Base-by-base conservation (phyloP, 2,329 filamentous ascomycete species). In the Fonsecaea monophora region DNA sequence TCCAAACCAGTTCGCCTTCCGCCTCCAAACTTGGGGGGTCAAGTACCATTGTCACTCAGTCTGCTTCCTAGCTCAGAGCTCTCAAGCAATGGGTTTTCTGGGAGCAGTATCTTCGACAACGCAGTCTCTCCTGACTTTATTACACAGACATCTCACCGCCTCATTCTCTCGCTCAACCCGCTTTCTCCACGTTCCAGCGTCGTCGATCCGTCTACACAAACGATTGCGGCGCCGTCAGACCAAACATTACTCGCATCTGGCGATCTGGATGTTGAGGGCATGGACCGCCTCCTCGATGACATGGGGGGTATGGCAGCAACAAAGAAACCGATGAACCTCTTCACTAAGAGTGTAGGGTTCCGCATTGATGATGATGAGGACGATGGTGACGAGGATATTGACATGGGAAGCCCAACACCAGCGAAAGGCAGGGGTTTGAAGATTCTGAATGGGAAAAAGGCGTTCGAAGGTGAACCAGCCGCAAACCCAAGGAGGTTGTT, bases 261-360 rank as follows among this genome's bases (percentile, higher is more conserved):
- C 53, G 79, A 82, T 61, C 75, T 83, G 15, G 81, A 82, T 65
- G 76, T 83, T 15, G 77, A 82, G 50, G 81, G 80, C 55, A 82
- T 83, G 80, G 80, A 81, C 64, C 77, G 81, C 21, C 72, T 83
- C 3, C 71, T 83, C 42, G 80, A 76, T 34, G 77, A 77, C 48
- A 83, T 83, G 80, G 65, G 65, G 15, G 60, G 48, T 40, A 34
- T 25, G 5, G 12, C 21, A 42, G 55, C 45, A 15, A 38, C 58
- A 10, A 66, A 60, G 48, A 64, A 59, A 40, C 62, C 67, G 38
- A 62, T 60, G 59, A 67, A 64, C 30, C 55, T 68, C 45, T 71
- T 66, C 48, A 64, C 42, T 7, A 67, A 60, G 53, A 68, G 62
- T 18, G 62, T 63, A 7, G 64, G 63, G 13, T 66, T 68, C 57